These are phyloP conservation scores for Microdochium nivale DNA, from an alignment of 2,329 filamentous ascomycete genomes.

Conservation along the genomic window DNA sequence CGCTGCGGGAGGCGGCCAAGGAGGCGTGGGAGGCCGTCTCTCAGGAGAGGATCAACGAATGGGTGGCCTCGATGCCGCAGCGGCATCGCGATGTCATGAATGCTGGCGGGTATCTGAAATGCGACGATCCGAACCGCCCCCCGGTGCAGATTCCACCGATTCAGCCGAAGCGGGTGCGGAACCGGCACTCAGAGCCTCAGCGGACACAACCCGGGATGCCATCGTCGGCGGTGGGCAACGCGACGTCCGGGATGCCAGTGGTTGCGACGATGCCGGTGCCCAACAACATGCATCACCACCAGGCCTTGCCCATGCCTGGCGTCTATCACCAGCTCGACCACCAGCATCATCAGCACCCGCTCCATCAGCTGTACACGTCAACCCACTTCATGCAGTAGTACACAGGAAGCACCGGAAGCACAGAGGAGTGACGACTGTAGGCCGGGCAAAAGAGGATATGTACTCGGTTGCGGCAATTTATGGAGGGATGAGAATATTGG, in stretches of 20 bases:
- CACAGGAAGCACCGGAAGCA: too few relatives aligned
- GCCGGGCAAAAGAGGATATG: too few relatives aligned
- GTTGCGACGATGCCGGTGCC: neutral
- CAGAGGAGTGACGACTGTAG: too few relatives aligned
- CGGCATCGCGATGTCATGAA: neutral
- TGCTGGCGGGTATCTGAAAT: neutral
- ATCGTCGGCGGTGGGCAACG: neutral
- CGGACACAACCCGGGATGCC: neutral
- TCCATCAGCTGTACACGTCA: neutral
- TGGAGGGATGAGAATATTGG: too few relatives aligned
- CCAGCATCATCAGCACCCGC: neutral
- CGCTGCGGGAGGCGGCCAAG: neutral
- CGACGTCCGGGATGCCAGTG: neutral
- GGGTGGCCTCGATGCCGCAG: neutral
- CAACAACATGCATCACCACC: neutral
- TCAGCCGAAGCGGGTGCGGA: neutral
- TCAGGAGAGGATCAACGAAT: neutral
- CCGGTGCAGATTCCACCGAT: neutral
- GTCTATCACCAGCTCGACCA: neutral
- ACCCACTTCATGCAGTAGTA: neutral
- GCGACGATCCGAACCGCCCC: neutral
- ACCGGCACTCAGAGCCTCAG: neutral
- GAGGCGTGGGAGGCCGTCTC: neutral
- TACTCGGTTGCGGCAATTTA: too few relatives aligned
- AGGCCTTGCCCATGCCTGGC: neutral